A percentile compares a stretch with the other conserved stretches of the same genome.
Evolutionary conservation across 1,139 yeast species (phyloP).

Genomic region (Hyphopichia fennica): DNA sequence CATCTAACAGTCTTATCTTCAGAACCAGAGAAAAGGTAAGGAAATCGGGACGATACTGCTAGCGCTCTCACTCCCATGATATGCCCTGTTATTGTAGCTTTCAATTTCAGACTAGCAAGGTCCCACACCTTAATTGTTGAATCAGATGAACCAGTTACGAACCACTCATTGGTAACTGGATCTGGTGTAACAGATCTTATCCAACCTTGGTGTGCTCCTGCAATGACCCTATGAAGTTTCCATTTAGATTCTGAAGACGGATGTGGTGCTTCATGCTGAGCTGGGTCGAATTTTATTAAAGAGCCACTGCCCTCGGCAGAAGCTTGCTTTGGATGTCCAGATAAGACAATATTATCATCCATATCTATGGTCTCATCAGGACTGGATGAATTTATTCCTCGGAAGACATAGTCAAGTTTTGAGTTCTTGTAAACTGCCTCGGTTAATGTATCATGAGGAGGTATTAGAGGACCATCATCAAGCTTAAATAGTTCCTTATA

Average conservation of each 20-base stretch:
- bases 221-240: conserved; percentile 70
- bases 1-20: conserved; percentile 95
- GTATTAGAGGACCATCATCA: conserved; percentile 18
- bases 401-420: conserved; percentile 24
- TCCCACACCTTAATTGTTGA: conserved; percentile 92
- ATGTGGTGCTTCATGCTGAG: neutral
- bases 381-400: neutral
- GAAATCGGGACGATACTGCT: conserved; percentile 70
- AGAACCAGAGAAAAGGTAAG: conserved; percentile 88
- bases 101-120: conserved; percentile 67
- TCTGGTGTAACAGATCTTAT: conserved; percentile 78
- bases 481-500: conserved; percentile 5
- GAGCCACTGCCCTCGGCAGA: neutral
- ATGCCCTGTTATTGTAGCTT: conserved; percentile 84
- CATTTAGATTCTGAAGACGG: conserved; percentile 31
- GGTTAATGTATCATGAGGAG: conserved; percentile 30
- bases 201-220: conserved; percentile 92
- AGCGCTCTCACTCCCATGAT: conserved; percentile 84
- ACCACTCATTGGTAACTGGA: conserved; percentile 82
- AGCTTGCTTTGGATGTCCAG: neutral
- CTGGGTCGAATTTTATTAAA: neutral
- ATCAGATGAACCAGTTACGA: conserved; percentile 89
- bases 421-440: conserved; percentile 33
- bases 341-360: neutral
- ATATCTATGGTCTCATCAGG: neutral